Evolutionary conservation across 805 yeast species (phyloP).

Genomic region (Cephaloascus albidus): DNA sequence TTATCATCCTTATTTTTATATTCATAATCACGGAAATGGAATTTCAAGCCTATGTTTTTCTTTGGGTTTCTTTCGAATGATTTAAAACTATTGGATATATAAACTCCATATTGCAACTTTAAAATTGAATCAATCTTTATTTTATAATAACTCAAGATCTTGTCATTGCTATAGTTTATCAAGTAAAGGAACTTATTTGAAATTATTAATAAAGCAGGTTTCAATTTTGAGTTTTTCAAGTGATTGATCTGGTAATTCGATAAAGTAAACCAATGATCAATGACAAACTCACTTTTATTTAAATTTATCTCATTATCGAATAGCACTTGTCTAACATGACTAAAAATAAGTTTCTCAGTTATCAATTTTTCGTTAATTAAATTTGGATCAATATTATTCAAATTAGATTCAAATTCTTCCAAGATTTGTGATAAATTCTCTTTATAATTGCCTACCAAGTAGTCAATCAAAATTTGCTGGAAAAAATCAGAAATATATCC

Average conservation of each 20-base stretch:
- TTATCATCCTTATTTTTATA: slow-evolving; percentile 9
- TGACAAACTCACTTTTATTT: slow-evolving; percentile 9
- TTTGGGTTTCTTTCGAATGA: slow-evolving; percentile 14
- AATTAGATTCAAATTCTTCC: slow-evolving; percentile 28
- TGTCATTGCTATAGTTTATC: slow-evolving; percentile 9
- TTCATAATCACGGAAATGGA: slow-evolving; percentile 14
- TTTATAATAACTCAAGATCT: slow-evolving; percentile 6
- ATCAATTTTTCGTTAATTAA: slow-evolving; percentile 7
- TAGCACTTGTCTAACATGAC: background rate
- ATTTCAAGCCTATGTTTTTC: slow-evolving; percentile 19
- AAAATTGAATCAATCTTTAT: slow-evolving; percentile 9
- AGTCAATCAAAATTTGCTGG: slow-evolving; percentile 33
- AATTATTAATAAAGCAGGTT: slow-evolving; percentile 13
- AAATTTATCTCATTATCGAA: slow-evolving; percentile 8
- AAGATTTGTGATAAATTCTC: slow-evolving; percentile 19
- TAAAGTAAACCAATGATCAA: slow-evolving; percentile 24
- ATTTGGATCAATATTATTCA: slow-evolving; percentile 18
- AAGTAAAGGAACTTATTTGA: slow-evolving; percentile 12
- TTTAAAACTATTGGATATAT: slow-evolving; percentile 9
- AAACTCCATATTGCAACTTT: slow-evolving; percentile 18
- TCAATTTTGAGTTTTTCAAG: slow-evolving; percentile 5
- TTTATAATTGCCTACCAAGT: slow-evolving; percentile 19
- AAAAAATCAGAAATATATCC: slow-evolving; percentile 35
- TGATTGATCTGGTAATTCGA: slow-evolving; percentile 6
- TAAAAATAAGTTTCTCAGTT: background rate